Base-by-base conservation (phyloP, 108 stramenopile genomes). In the Cyclostephanos tholiformis region DNA sequence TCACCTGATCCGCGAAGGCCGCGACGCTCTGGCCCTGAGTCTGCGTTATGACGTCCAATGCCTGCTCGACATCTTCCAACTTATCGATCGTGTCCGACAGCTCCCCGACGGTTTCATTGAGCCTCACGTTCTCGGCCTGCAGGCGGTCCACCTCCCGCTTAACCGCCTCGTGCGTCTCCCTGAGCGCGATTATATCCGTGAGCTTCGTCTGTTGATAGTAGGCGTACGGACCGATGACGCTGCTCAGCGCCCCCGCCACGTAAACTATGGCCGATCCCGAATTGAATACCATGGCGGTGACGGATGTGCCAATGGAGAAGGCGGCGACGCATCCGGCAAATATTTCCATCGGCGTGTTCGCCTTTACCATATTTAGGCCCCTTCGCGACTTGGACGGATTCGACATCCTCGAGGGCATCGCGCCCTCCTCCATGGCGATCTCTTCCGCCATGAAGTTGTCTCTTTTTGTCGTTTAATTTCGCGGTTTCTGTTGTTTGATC, bases 201-300 rank as follows among this genome's bases (percentile, higher is more conserved):
- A 93, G 66, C 43, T 80, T 80, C 19, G 85, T 89, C 77, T 93
- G 89, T 72, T 93, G 92, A 44, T 85, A 89, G 59, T 88, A 88
- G 1, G 73, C 82, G 30, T 86, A 89, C 8, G 87, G 86, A 46
- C 89, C 89, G 52, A 92, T 75, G 16, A 89, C 65, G 50, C 80
- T 82, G 29, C 82, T 82, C 52, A 86, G 30, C 10, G 87, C 73
- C 2, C 91, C 88, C 36, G 88, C 86, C 11, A 88, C 62, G 56
- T 82, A 65, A 25, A 89, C 88, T 35, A 82, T 59, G 9, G 72
- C 35, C 13, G 43, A 57, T 9, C 71, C 57, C 1, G 70, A 65
- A 62, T 88, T 84, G 41, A 89, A 36, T 35, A 88, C 50, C 76
- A 91, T 89, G 32, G 91, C 87, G 58, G 73, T 66, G 6, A 91